Percentiles rank a stretch among this genome's conserved stretches.
Conservation (phyloP, 768 basidiomycete genomes). For the Suillus subluteus region DNA sequence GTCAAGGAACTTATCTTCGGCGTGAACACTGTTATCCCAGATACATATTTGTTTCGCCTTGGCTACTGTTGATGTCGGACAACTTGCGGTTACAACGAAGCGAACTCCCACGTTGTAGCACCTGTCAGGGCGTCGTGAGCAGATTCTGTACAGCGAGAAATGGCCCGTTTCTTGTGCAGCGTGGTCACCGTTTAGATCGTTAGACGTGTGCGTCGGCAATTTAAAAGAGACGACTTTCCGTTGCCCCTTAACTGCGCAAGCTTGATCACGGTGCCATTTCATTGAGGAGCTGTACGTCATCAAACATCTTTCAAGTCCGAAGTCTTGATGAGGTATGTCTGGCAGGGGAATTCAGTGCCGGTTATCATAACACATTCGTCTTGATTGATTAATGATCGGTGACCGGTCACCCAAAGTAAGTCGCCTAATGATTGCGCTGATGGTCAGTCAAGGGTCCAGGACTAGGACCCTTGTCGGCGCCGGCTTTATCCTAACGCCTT, state of each 20-base stretch:
- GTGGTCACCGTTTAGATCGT: not conserved
- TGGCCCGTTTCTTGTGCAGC: not conserved
- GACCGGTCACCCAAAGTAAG: not conserved
- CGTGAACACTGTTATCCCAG: no score
- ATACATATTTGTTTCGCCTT: not conserved
- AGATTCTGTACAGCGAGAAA: not conserved
- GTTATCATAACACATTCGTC: not conserved
- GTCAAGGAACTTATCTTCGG: not conserved
- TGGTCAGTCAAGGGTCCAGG: not conserved
- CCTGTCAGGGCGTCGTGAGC: not conserved
- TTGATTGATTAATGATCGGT: not conserved
- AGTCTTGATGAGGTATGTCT: not conserved
- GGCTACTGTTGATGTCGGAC: not conserved
- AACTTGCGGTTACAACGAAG: not conserved
- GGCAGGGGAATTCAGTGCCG: not conserved
- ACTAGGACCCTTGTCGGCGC: constrained; percentile 2
- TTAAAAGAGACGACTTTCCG: not conserved
- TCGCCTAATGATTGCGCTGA: not conserved
- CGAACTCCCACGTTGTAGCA: not conserved
- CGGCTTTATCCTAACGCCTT: not conserved
- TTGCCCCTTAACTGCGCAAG: not conserved
- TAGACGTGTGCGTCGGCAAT: not conserved
- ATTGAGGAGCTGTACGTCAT: not conserved
- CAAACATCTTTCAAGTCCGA: not conserved
- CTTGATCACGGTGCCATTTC: not conserved